A percentile compares a stretch with the other conserved stretches of the same genome.
Conservation (phyloP, 2,329 filamentous ascomycete genomes). For the Onygenales sp. region DNA sequence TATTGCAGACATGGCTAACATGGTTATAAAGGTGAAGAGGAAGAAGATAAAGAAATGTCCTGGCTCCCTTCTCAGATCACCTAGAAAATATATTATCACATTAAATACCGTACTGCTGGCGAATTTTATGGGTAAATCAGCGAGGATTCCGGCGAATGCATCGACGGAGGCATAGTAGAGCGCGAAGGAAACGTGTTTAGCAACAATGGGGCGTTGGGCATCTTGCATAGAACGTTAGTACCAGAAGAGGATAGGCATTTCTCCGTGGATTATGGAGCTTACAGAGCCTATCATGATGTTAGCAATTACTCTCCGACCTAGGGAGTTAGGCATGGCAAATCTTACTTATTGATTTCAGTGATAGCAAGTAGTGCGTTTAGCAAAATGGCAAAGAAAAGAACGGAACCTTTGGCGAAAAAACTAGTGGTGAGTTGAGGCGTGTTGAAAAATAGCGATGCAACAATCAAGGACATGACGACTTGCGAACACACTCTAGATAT, state of each 20-base stretch:
- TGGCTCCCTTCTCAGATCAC: slow-evolving; percentile 48
- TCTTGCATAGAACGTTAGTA: slow-evolving; percentile 52
- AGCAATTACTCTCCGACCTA: neutral
- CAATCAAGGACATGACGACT: slow-evolving; percentile 64
- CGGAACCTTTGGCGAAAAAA: slow-evolving; percentile 68
- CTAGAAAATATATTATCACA: slow-evolving; percentile 75
- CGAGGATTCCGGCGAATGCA: slow-evolving; percentile 74
- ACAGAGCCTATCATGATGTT: slow-evolving; percentile 13
- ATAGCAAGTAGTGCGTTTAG: slow-evolving; percentile 53
- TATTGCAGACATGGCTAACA: slow-evolving; percentile 48
- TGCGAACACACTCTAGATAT: slow-evolving; percentile 59
- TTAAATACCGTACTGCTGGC: slow-evolving; percentile 67
- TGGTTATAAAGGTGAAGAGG: slow-evolving; percentile 51
- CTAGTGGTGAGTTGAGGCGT: slow-evolving; percentile 55
- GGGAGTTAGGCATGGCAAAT: neutral
- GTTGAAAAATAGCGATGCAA: slow-evolving; percentile 50
- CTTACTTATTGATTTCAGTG: slow-evolving; percentile 55
- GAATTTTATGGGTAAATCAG: slow-evolving; percentile 78
- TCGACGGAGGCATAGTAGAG: slow-evolving; percentile 86
- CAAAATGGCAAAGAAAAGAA: slow-evolving; percentile 78
- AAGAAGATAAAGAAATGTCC: slow-evolving; percentile 54
- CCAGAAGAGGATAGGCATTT: neutral
- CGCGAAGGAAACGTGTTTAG: slow-evolving; percentile 81
- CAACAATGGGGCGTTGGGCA: slow-evolving; percentile 81
- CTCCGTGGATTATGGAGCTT: neutral